These are phyloP conservation scores for Pontederia crassipes DNA, from an alignment of 176 grass and related monocot genomes.

Conservation along the genomic window DNA sequence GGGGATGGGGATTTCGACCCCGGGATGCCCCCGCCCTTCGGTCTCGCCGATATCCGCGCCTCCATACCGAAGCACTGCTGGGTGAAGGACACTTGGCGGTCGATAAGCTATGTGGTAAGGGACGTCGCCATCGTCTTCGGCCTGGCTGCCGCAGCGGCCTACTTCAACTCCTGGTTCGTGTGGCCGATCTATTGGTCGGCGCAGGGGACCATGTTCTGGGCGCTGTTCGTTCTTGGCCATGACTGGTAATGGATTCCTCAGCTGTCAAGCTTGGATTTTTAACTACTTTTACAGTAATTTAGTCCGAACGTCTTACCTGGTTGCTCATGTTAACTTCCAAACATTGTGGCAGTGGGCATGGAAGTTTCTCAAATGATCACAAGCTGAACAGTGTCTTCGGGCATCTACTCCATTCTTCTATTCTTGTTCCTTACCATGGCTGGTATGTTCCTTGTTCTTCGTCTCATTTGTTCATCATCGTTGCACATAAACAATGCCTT, in stretches of 20 bases:
- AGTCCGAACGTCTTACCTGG: background rate
- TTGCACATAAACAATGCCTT: background rate
- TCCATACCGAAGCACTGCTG: conserved; percentile 95
- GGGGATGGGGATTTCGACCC: conserved; percentile 42
- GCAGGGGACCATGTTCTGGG: conserved; percentile 98
- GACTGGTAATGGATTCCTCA: conserved; percentile 48
- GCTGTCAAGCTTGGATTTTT: conserved; percentile 5
- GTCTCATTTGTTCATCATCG: background rate
- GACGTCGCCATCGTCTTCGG: conserved; percentile 69
- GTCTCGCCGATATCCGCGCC: conserved; percentile 68
- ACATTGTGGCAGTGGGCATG: conserved; percentile 60
- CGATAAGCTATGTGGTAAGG: conserved; percentile 77
- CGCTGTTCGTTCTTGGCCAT: conserved; percentile 89
- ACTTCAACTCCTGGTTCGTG: conserved; percentile 64
- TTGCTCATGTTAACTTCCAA: background rate
- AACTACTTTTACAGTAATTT: conserved; percentile 2
- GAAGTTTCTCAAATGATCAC: conserved; percentile 71
- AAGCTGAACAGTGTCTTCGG: conserved; percentile 89
- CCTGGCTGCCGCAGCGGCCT: conserved; percentile 62
- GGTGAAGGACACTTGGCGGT: conserved; percentile 79
- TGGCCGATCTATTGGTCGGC: conserved; percentile 96
- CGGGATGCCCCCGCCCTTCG: conserved; percentile 63
- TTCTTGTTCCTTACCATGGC: conserved; percentile 87
- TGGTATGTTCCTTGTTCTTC: conserved; percentile 39
- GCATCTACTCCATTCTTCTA: conserved; percentile 95